Evolutionary conservation across 2,329 filamentous ascomycete genomes (phyloP).

Genomic region (Aspergillus bombycis): DNA sequence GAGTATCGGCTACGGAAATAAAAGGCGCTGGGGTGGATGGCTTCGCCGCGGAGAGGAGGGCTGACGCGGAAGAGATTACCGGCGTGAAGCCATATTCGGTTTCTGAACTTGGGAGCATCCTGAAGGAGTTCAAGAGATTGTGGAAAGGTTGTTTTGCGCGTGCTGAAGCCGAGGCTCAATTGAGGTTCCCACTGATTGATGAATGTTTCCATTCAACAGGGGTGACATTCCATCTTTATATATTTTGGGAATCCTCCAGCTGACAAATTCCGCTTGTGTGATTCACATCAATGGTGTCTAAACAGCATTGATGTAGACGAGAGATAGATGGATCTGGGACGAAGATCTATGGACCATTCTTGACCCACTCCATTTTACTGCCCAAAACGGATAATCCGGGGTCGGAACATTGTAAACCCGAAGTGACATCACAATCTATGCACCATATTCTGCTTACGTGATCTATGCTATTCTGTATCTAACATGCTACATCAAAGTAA

Average conservation of each 20-base stretch:
- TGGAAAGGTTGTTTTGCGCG: background rate
- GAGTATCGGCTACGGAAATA: slow-evolving; percentile 30
- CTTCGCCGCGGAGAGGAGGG: slow-evolving; percentile 22
- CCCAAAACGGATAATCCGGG: background rate
- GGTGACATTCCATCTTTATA: background rate
- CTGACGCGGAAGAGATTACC: slow-evolving; percentile 35
- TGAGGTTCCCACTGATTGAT: background rate
- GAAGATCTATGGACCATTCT: background rate
- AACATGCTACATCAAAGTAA: background rate
- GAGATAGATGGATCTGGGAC: background rate
- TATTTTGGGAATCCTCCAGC: background rate
- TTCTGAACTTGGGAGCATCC: slow-evolving; percentile 20
- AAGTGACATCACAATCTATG: background rate
- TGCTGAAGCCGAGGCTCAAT: background rate
- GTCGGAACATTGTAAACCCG: background rate
- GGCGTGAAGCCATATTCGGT: slow-evolving; percentile 40
- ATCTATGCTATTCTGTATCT: background rate
- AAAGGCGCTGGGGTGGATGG: slow-evolving; percentile 21
- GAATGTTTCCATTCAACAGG: background rate
- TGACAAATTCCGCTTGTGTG: background rate
- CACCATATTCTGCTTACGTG: background rate
- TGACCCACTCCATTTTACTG: background rate
- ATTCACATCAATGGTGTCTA: background rate
- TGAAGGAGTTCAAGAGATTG: background rate
- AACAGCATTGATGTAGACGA: background rate